Evolutionary conservation across 768 basidiomycete genomes (phyloP), one percentile per base, ranked within the genome.

Genomic region (Pulveroboletus sp.): DNA sequence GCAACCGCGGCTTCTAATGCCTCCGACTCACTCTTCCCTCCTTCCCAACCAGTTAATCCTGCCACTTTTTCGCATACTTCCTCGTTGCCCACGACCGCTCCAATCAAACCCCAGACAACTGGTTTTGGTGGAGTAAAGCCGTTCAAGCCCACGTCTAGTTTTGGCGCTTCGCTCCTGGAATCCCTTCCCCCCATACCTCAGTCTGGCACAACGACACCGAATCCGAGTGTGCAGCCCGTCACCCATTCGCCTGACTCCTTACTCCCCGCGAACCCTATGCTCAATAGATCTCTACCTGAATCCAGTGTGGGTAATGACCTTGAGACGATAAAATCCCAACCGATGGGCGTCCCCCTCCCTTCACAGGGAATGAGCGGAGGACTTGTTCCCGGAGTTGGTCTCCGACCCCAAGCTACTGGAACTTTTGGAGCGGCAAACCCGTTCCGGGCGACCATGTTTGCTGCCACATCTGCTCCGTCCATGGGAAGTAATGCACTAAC

Each of bases 71-170:
- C 73, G 0, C 62, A 60, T 32, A 40, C 67, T 1, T 64, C 72
- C 1, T 72, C 73, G 5, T 62, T 67, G 31, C 62, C 72, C n/a
- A 45, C 66, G 11, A 51, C 67, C 20, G 31, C 45, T 38, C 61
- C 52, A 37, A 43, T 80, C 14, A 73, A 72, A 55, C 58, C 76
- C 4, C 79, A 80, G 58, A 43, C 56, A 39, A 80, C 79, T 5
- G 79, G 79, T 2, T 79, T 74, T 46, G 72, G 76, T 22, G 85
- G 83, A 6, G 64, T 90, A 55, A 89, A 86, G 62, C 80, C 86
- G 6, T 93, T 93, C 75, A 89, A 90, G 60, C 90, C 90, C 3
- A 77, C 83, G 3, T 86, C 84, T 2, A 83, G 79, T 35, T 93
- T 93, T 62, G 90, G 90, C 26, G 82, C 86, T 29, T 80, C 82